phyloP scores from a whole-genome alignment of 345 rosid species.

The Euphorbia tirucalli region DNA sequence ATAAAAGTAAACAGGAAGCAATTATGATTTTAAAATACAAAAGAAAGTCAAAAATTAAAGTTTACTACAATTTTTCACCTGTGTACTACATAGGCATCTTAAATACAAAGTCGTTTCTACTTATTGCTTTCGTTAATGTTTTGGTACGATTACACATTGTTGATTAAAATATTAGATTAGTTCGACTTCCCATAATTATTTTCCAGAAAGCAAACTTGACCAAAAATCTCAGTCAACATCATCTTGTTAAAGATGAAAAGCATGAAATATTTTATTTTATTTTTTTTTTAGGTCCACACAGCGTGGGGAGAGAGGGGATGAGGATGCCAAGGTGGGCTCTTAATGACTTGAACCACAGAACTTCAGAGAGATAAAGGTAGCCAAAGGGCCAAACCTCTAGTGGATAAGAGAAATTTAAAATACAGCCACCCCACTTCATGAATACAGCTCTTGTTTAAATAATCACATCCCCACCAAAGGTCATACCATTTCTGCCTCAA shows the following conservation, averaged over 20 bases:
- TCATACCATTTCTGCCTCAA: not conserved
- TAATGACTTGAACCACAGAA: not conserved
- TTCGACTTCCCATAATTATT: constrained; percentile 2
- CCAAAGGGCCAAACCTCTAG: not conserved
- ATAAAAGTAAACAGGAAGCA: not conserved
- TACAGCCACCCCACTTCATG: not conserved
- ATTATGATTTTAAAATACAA: not conserved
- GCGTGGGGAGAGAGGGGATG: not conserved
- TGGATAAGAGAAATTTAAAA: not conserved
- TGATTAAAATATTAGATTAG: not conserved
- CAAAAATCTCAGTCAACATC: not conserved
- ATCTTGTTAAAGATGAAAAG: not conserved
- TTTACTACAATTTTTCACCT: not conserved
- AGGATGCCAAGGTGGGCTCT: not conserved
- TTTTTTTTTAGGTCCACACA: not conserved
- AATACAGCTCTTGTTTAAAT: not conserved
- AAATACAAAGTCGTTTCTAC: not conserved
- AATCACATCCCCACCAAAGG: not conserved
- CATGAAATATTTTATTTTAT: not conserved
- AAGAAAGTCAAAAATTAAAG: not conserved
- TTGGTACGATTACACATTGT: not conserved
- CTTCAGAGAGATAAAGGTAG: not conserved
- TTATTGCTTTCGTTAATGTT: not conserved
- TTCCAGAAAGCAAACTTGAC: not conserved
- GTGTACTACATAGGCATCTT: not conserved